Conservation (phyloP, 176 grass and related monocot genomes). For the Cenchrus purpureus region DNA sequence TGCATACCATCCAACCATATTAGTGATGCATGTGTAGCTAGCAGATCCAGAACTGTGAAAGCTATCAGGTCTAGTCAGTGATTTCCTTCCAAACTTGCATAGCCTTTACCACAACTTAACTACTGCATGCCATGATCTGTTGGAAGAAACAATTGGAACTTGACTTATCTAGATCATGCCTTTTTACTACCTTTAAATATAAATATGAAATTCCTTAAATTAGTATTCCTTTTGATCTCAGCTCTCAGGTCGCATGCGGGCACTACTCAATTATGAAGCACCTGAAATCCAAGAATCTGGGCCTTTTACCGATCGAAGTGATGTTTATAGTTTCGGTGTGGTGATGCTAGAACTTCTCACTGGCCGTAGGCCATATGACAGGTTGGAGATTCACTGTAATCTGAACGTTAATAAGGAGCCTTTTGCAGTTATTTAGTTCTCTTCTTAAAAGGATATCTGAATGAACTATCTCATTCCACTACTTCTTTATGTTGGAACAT, state of each 20-base stretch:
- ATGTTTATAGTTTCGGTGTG: constrained; percentile 92
- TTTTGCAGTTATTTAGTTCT: constrained; percentile 37
- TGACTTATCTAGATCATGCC: not conserved
- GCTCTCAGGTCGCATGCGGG: constrained; percentile 65
- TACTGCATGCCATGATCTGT: not conserved
- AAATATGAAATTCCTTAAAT: constrained; percentile 28
- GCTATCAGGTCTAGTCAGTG: not conserved
- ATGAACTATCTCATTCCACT: constrained; percentile 8
- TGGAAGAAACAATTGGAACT: constrained; percentile 7
- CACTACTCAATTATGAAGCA: constrained; percentile 68
- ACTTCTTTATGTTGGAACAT: constrained; percentile 31
- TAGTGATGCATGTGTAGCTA: constrained; percentile 22
- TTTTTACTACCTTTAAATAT: constrained; percentile 17
- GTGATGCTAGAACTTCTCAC: constrained; percentile 94
- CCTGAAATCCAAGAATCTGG: constrained; percentile 76
- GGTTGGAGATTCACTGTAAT: constrained; percentile 48
- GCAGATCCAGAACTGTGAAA: not conserved
- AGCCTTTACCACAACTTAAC: constrained; percentile 6
- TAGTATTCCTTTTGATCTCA: constrained; percentile 45
- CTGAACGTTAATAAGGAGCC: constrained; percentile 18
- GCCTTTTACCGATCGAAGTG: constrained; percentile 57
- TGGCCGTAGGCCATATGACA: constrained; percentile 80
- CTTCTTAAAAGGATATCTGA: not conserved
- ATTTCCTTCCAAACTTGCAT: constrained; percentile 25
- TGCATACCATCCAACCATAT: not conserved